Evolutionary conservation across 257 asterid species (phyloP).

Genomic region (Gentiana dahurica): DNA sequence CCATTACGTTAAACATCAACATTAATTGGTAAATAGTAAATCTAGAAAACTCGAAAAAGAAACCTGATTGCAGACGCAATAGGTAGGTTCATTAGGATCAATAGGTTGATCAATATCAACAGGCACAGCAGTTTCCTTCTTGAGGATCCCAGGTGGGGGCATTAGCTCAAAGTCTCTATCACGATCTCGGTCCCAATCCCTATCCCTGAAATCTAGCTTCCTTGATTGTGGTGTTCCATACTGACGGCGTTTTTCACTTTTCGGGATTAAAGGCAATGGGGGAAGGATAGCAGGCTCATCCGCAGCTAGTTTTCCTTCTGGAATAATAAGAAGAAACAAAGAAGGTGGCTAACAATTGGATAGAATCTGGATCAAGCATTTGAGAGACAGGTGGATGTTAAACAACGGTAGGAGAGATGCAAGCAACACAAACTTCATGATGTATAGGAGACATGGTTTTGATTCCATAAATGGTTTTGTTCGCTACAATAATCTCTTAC

Average conservation of each 20-base stretch:
- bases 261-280: slow-evolving; percentile 70
- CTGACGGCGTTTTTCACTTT: slow-evolving; percentile 57
- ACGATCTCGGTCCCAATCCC: slow-evolving; percentile 92
- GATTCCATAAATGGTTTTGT: too few relatives aligned
- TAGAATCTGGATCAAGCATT: slow-evolving; percentile 2
- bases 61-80: slow-evolving; percentile 97
- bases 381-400: neutral
- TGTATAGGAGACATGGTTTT: too few relatives aligned
- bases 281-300: slow-evolving; percentile 94
- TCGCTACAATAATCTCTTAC: too few relatives aligned
- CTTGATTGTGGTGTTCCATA: slow-evolving; percentile 66
- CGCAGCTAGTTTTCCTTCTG: slow-evolving; percentile 84
- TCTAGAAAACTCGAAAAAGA: slow-evolving; percentile 1
- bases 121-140: slow-evolving; percentile 63
- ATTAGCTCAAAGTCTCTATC: slow-evolving; percentile 90
- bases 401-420: neutral
- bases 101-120: slow-evolving; percentile 75
- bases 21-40: neutral
- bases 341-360: neutral
- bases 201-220: slow-evolving; percentile 64
- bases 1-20: neutral
- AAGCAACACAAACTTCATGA: neutral
- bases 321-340: slow-evolving; percentile 10
- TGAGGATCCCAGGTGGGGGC: slow-evolving; percentile 98
- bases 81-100: slow-evolving; percentile 94